Base-by-base conservation (phyloP, 805 yeast species). In the Diddensiella santjacobensis region DNA sequence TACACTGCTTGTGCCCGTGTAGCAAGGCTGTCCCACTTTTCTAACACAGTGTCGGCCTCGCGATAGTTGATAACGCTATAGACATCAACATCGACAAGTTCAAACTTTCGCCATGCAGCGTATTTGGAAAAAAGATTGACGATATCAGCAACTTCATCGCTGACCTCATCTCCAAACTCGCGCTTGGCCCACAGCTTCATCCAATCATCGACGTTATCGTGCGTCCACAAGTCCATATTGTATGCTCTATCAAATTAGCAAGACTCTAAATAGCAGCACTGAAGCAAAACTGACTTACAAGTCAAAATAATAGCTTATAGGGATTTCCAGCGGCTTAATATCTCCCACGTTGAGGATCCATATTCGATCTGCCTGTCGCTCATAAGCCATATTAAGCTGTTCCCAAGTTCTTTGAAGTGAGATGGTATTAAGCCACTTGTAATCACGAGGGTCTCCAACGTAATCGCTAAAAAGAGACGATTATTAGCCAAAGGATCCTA, bases 291-390 rank as follows among this genome's bases (percentile, higher is more conserved):
- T n/a, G n/a, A n/a, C n/a, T n/a, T n/a, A n/a, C 13, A 52, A 23
- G 35, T 56, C 60, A 23, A 61, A 44, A 47, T 44, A 61, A 37
- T 53, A 55, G 23, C 49, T 49, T 20, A 60, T 56, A 3, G 66
- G 66, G 10, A 57, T 31, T 41, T 61, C 66, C 26, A 61, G 53
- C 2, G 60, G 59, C 48, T 61, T 61, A 43, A 61, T 23, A 36
- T 61, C 66, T 17, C 66, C 66, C 5, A 61, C 63, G 44, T 61
- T 61, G 11, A 61, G 61, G 19, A 61, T 53, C 66, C 66, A 61
- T 11, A 57, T 42, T 15, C 53, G 47, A 15, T 49, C 51, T 20
- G 62, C 64, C 4, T 49, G 40, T 31, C 48, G 49, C 23, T 58
- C 42, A 33, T 60, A 51, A 1, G 66, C 63, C 49, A 58, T 35